phyloP scores from a whole-genome alignment of 371 early-diverging fungal species.

The Zychaea mexicana region DNA sequence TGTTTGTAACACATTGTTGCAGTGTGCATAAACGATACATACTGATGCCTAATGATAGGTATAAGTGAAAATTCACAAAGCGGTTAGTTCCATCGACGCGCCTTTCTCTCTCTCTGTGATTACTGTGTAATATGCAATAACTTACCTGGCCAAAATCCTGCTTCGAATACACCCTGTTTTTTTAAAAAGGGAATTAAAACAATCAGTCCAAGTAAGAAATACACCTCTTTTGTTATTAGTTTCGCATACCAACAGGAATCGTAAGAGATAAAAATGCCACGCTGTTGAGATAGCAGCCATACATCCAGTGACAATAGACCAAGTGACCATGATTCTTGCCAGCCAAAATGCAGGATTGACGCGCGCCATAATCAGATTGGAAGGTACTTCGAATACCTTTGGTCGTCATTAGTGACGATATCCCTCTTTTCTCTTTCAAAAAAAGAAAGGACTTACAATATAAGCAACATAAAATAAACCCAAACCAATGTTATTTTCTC shows the following conservation, averaged over 20 bases:
- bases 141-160: slow-evolving; percentile 57
- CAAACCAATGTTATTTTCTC: slow-evolving; percentile 48
- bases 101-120: too few relatives aligned
- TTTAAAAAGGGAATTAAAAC: not conserved
- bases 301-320: slow-evolving; percentile 51
- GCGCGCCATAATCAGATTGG: slow-evolving; percentile 51
- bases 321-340: slow-evolving; percentile 54
- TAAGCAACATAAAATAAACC: slow-evolving; percentile 54
- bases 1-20: not conserved
- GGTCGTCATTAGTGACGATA: too few relatives aligned
- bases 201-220: not conserved
- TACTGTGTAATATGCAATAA: not conserved
- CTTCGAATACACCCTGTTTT: slow-evolving; percentile 45
- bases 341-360: slow-evolving; percentile 52
- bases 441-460: slow-evolving; percentile 33
- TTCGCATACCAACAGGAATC: slow-evolving; percentile 44
- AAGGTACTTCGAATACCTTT: slow-evolving; percentile 50
- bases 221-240: not conserved
- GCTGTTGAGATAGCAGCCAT: slow-evolving; percentile 48
- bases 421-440: too few relatives aligned
- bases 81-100: too few relatives aligned
- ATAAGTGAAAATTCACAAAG: slow-evolving; percentile 14
- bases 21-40: slow-evolving; percentile 1
- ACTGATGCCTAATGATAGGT: slow-evolving; percentile 31
- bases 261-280: slow-evolving; percentile 53